Evolutionary conservation across 2,329 filamentous ascomycete genomes (phyloP).

Genomic region (Ophiostoma angusticollis): DNA sequence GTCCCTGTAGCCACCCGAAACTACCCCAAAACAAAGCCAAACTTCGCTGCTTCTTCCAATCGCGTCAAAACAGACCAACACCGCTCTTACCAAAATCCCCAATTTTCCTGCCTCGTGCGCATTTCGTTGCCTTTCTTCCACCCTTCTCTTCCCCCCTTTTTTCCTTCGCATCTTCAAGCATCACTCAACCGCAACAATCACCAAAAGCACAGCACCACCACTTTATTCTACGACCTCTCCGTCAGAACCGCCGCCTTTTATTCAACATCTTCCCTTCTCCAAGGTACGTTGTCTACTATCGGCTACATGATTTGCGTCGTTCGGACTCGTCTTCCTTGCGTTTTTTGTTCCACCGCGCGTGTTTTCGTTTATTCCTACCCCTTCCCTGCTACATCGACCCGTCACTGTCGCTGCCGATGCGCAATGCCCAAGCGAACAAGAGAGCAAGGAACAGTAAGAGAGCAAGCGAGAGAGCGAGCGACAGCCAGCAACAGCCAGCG

Average conservation of each 20-base stretch:
- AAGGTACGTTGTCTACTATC: too few relatives aligned
- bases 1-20: too few relatives aligned
- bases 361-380: background rate
- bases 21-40: too few relatives aligned
- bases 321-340: too few relatives aligned
- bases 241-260: too few relatives aligned
- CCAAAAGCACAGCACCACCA: background rate
- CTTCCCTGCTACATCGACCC: background rate
- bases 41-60: constrained; percentile 3
- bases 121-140: constrained; percentile 3
- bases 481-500: background rate
- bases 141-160: background rate
- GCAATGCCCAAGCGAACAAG: background rate
- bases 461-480: background rate
- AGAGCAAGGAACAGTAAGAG: background rate
- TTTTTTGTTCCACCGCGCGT: background rate
- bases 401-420: background rate
- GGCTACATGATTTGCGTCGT: too few relatives aligned
- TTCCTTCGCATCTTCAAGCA: background rate
- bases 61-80: constrained; percentile 11
- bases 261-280: too few relatives aligned
- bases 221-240: background rate
- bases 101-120: constrained; percentile 9
- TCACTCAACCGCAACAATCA: constrained; percentile 4
- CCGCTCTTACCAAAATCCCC: constrained; percentile 4